Evolutionary conservation across 1,284 basidiomycete genomes (phyloP).

Genomic region (Cystobasidium pallidum): DNA sequence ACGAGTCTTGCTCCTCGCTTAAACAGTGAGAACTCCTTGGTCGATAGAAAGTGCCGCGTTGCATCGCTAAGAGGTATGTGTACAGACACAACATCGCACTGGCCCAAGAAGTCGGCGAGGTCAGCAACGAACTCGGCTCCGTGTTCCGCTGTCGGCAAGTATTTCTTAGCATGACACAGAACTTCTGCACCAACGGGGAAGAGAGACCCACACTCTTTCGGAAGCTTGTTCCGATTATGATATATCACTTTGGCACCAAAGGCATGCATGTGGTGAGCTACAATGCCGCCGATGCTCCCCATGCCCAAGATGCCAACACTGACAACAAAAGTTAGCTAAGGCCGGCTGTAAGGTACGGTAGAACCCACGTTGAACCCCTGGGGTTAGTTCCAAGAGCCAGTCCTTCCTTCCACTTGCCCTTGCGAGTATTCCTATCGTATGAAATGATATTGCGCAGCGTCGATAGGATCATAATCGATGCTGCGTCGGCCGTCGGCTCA

Average conservation of each 20-base stretch:
- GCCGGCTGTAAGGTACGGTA: neutral
- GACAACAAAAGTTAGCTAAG: neutral
- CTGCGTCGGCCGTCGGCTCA: constrained; percentile 53
- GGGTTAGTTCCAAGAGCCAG: constrained; percentile 2
- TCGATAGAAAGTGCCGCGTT: constrained; percentile 58
- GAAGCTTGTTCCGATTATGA: constrained; percentile 38
- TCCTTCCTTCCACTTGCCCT: constrained; percentile 37
- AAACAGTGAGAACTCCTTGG: constrained; percentile 57
- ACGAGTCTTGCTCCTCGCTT: constrained; percentile 57
- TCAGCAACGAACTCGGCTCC: constrained; percentile 42
- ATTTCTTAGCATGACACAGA: too few relatives aligned
- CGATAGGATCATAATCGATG: constrained; percentile 50
- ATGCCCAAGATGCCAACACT: constrained; percentile 47
- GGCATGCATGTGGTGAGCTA: constrained; percentile 30
- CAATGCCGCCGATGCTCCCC: constrained; percentile 47
- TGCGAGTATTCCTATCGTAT: constrained; percentile 34
- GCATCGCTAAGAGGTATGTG: constrained; percentile 60
- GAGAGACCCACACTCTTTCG: constrained; percentile 30
- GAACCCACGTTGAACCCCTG: neutral
- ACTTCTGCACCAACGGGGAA: neutral
- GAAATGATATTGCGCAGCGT: constrained; percentile 49
- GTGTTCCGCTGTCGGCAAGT: constrained; percentile 7
- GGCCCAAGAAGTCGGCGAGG: constrained; percentile 57
- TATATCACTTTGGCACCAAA: constrained; percentile 41
- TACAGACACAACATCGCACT: constrained; percentile 59